A percentile compares a stretch with the other conserved stretches of the same genome.
phyloP scores from a whole-genome alignment of 148 eudicot species.

The Amaranthus cruentus region DNA sequence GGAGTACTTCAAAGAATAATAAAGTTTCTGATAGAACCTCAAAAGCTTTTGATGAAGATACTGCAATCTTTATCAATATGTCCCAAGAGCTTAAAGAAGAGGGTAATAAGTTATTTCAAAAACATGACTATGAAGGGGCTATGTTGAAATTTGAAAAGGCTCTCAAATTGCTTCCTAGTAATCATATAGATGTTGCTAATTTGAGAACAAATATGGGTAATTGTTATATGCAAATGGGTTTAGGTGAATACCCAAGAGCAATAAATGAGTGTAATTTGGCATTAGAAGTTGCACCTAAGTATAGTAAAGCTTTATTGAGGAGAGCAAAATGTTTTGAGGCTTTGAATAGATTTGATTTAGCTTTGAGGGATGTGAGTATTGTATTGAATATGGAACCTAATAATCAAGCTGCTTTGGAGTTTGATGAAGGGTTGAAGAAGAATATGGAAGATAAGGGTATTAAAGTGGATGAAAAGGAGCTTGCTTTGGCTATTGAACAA shows the following conservation, averaged over 20 bases:
- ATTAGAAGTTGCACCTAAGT: slow-evolving; percentile 93
- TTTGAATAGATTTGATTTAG: slow-evolving; percentile 69
- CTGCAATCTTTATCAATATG: slow-evolving; percentile 85
- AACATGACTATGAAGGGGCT: slow-evolving; percentile 81
- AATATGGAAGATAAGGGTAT: slow-evolving; percentile 61
- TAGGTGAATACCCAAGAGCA: slow-evolving; percentile 85
- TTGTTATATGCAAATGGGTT: slow-evolving; percentile 92
- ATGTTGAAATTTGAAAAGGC: slow-evolving; percentile 91
- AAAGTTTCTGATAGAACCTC: slow-evolving; percentile 44
- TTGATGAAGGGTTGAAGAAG: slow-evolving; percentile 49
- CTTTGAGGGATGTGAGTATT: slow-evolving; percentile 73
- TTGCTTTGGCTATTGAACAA: slow-evolving; percentile 31
- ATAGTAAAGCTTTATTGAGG: slow-evolving; percentile 84
- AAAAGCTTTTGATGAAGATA: slow-evolving; percentile 86
- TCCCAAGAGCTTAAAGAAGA: slow-evolving; percentile 91
- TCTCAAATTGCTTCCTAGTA: slow-evolving; percentile 74
- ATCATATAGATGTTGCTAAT: slow-evolving; percentile 77
- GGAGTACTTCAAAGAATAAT: slow-evolving; percentile 31
- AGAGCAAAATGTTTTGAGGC: slow-evolving; percentile 90
- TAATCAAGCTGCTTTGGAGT: slow-evolving; percentile 74
- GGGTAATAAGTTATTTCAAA: slow-evolving; percentile 69
- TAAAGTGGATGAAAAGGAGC: slow-evolving; percentile 56
- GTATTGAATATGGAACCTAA: slow-evolving; percentile 86
- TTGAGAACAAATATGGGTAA: slow-evolving; percentile 77
- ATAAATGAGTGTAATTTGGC: slow-evolving; percentile 88